These are phyloP conservation scores for Apiospora pterosperma DNA, from an alignment of 2,329 filamentous ascomycete genomes.

Conservation along the genomic window DNA sequence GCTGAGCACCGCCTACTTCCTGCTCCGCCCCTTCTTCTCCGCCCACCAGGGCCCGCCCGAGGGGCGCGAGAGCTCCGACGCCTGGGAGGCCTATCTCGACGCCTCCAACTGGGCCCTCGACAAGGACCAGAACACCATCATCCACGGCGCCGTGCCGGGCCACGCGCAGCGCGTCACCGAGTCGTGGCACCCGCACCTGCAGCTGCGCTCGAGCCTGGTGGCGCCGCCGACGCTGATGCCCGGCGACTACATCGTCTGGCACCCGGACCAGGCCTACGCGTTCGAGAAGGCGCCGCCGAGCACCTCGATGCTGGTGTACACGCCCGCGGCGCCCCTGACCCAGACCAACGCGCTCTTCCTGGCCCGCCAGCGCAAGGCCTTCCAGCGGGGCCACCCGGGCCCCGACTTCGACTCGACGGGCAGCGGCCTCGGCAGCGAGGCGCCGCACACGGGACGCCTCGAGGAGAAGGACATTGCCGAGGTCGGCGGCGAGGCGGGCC, in stretches of 20 bases:
- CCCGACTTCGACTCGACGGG: slow-evolving; percentile 56
- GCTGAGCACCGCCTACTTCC: slow-evolving; percentile 44
- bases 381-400: slow-evolving; percentile 49
- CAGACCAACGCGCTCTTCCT: slow-evolving; percentile 57
- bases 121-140: slow-evolving; percentile 49
- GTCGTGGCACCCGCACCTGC: slow-evolving; percentile 54
- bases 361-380: slow-evolving; percentile 54
- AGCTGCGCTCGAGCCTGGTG: slow-evolving; percentile 49
- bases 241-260: slow-evolving; percentile 58
- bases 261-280: slow-evolving; percentile 55
- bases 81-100: slow-evolving; percentile 50
- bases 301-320: slow-evolving; percentile 50
- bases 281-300: slow-evolving; percentile 31
- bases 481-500: slow-evolving; percentile 45
- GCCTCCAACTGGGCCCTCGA: slow-evolving; percentile 39
- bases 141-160: slow-evolving; percentile 55
- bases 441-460: slow-evolving; percentile 44
- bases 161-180: slow-evolving; percentile 57
- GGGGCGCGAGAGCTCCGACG: slow-evolving; percentile 17
- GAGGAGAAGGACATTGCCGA: slow-evolving; percentile 49
- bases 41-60: slow-evolving; percentile 40
- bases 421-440: slow-evolving; percentile 47
- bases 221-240: slow-evolving; percentile 52
- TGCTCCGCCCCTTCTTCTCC: slow-evolving; percentile 51
- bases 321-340: slow-evolving; percentile 52